Evolutionary conservation across 2,329 filamentous ascomycete genomes (phyloP), one percentile per base, ranked within the genome.

Genomic region (Aaosphaeria pasadenensis): DNA sequence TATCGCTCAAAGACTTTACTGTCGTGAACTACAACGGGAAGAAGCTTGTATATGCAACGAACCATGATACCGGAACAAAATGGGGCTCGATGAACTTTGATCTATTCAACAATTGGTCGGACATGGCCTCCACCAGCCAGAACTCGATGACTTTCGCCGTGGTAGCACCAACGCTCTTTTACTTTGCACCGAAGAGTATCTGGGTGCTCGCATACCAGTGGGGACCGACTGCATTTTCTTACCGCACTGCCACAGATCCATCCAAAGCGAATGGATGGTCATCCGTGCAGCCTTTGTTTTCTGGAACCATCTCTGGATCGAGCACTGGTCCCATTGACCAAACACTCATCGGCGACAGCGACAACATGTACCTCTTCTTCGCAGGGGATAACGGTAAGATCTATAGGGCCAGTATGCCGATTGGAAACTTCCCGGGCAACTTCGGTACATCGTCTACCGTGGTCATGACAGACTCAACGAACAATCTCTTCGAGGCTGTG

Each of bases 121-220:
- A 76, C 24, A 77, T 85, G 74, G 67, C 62, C 17, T 68, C 74
- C 0, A 79, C 75, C 0, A 67, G 59, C 50, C 83, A 86, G 67
- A 85, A 71, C 52, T 52, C 49, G 1, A 83, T 82, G 77, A 70
- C 32, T 40, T 41, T 49, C 4, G 56, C 50, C 5, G 66, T 79
- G 7, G 81, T 84, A 24, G 83, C 83, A 0, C 84, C 84, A 1
- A 82, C 81, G 0, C 68, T 87, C 42, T 85, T 87, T 71, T 81
- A 77, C 72, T 86, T 86, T 57, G 56, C 61, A 5, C 84, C 83
- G 0, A 85, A 84, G 70, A 74, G 69, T 54, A 66, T 79, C 53
- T 87, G 84, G 84, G 70, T 86, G n/a, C 74, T 86, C 0, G 79
- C 81, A n/a, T 79, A 85, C 59, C 82, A 87, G 64, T 86, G 82